Percentiles rank a stretch among this genome's conserved stretches.
Conservation (phyloP, 805 yeast genomes). For the Candida ponderosae region DNA sequence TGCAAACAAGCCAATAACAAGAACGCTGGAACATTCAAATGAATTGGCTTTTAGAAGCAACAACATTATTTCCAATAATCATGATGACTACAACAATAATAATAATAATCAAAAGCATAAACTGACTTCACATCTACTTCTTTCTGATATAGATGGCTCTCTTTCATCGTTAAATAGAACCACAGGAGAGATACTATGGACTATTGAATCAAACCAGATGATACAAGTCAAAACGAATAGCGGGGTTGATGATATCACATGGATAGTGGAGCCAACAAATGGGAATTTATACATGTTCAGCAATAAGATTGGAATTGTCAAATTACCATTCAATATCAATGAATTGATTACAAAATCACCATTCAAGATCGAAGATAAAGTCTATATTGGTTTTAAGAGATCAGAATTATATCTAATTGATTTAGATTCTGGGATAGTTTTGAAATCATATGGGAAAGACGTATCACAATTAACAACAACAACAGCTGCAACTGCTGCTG, state of each 20-base stretch:
- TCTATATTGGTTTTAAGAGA: slow-evolving; percentile 78
- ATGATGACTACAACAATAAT: not conserved
- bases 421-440: slow-evolving; percentile 63
- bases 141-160: slow-evolving; percentile 83
- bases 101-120: not conserved
- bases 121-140: slow-evolving; percentile 23
- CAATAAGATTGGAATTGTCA: slow-evolving; percentile 64
- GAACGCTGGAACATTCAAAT: no score
- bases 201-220: slow-evolving; percentile 33
- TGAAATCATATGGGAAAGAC: slow-evolving; percentile 63
- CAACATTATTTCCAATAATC: no score
- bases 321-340: slow-evolving; percentile 72
- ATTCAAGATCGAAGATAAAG: slow-evolving; percentile 63
- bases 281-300: slow-evolving; percentile 81
- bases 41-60: no score
- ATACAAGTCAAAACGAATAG: slow-evolving; percentile 2
- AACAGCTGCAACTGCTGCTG: no score
- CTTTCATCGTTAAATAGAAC: slow-evolving; percentile 72
- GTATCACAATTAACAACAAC: no score
- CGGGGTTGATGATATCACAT: slow-evolving; percentile 34
- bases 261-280: slow-evolving; percentile 92
- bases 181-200: slow-evolving; percentile 74
- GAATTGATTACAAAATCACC: slow-evolving; percentile 81
- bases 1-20: no score
- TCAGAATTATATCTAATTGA: slow-evolving; percentile 73